These are phyloP conservation scores for Talaromyces proteolyticus DNA, from an alignment of 495 filamentous ascomycete species.

Conservation along the genomic window DNA sequence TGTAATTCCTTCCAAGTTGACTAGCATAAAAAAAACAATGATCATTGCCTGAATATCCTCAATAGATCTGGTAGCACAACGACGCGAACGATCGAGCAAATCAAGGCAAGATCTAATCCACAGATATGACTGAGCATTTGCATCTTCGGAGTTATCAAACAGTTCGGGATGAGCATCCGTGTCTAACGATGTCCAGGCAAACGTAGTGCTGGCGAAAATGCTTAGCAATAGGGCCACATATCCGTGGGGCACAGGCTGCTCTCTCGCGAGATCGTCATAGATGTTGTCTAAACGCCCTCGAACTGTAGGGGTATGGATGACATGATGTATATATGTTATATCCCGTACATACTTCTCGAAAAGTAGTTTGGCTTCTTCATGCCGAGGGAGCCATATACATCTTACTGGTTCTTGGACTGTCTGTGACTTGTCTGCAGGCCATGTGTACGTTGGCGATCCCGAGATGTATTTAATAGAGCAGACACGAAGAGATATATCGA, in stretches of 20 bases:
- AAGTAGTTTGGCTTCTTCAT: conserved; percentile 31
- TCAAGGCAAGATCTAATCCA: conserved; percentile 35
- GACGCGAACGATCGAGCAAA: conserved; percentile 29
- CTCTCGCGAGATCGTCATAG: conserved; percentile 20
- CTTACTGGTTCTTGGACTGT: conserved; percentile 4
- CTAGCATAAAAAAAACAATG: conserved; percentile 30
- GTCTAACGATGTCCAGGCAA: conserved; percentile 26
- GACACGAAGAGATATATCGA: background rate
- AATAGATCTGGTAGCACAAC: conserved; percentile 19
- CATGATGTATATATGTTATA: conserved; percentile 32
- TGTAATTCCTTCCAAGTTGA: conserved; percentile 34
- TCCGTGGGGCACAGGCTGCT: conserved; percentile 17
- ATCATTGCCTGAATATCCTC: conserved; percentile 39
- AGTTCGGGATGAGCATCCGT: conserved; percentile 7
- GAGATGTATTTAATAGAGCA: conserved; percentile 6
- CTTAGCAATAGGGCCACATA: conserved; percentile 35
- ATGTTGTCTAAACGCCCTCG: conserved; percentile 26
- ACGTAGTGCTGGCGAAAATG: conserved; percentile 36
- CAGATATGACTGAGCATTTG: conserved; percentile 16
- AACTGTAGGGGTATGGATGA: conserved; percentile 31
- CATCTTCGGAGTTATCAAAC: conserved; percentile 26
- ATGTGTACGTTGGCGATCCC: conserved; percentile 3
- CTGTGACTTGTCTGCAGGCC: background rate
- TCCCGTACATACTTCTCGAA: conserved; percentile 36
- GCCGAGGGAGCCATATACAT: conserved; percentile 31